Conservation (phyloP, 75 land plant species). For the Azolla pinnata region DNA sequence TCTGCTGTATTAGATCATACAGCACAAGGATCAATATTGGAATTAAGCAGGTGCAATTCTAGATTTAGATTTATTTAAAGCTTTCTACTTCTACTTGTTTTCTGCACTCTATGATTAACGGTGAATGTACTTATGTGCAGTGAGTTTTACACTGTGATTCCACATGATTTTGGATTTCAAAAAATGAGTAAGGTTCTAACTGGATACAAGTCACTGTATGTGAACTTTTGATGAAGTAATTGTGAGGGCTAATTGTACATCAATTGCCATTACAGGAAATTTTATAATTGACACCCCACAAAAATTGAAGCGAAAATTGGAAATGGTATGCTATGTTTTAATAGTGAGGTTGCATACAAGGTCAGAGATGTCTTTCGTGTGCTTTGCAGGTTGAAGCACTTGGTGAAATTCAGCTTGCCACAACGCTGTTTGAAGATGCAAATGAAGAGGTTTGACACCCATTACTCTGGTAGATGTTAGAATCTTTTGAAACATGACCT, state of each 20-base stretch:
- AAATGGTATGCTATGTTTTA: conserved; percentile 59
- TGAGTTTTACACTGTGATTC: conserved; percentile 91
- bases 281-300: conserved; percentile 70
- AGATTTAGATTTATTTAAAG: not conserved
- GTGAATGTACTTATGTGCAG: conserved; percentile 36
- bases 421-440: conserved; percentile 53
- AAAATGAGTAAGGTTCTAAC: conserved; percentile 86
- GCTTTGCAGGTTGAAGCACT: conserved; percentile 82
- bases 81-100: not conserved
- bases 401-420: conserved; percentile 83
- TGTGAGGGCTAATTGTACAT: too few relatives aligned
- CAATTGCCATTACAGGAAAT: conserved; percentile 55
- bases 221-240: too few relatives aligned
- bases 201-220: too few relatives aligned
- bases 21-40: conserved; percentile 32
- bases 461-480: not conserved
- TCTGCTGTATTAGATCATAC: conserved; percentile 48
- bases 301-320: conserved; percentile 68
- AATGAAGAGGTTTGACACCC: conserved; percentile 11
- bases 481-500: too few relatives aligned
- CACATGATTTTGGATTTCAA: conserved; percentile 90
- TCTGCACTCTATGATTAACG: not conserved
- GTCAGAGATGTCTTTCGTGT: not conserved
- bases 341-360: conserved; percentile 1
- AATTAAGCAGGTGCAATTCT: conserved; percentile 84